Percentiles rank a stretch among this genome's conserved stretches.
These are phyloP conservation scores for Diaporthe sp. DNA, from an alignment of 2,329 filamentous ascomycete species.

Conservation along the genomic window DNA sequence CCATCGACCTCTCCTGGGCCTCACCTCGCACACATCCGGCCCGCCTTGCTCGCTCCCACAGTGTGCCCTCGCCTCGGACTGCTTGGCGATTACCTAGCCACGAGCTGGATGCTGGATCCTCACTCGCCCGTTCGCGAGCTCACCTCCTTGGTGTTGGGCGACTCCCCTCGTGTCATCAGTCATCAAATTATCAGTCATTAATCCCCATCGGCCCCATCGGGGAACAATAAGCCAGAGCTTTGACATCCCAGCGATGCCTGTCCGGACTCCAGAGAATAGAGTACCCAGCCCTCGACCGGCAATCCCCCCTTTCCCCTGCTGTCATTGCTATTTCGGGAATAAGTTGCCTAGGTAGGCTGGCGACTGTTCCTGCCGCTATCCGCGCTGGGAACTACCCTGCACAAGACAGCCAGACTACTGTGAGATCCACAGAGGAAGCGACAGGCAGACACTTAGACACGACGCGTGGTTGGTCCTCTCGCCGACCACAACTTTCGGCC, in stretches of 20 bases:
- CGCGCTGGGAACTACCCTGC: slow-evolving; percentile 27
- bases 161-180: slow-evolving; percentile 4
- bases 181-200: slow-evolving; percentile 3
- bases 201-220: not conserved
- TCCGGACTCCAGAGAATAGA: not conserved
- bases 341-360: slow-evolving; percentile 14
- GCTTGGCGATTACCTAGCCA: slow-evolving; percentile 5
- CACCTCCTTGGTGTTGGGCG: slow-evolving; percentile 16
- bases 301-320: slow-evolving; percentile 14
- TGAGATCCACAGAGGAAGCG: slow-evolving; percentile 12
- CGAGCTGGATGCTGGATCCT: not conserved
- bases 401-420: slow-evolving; percentile 8
- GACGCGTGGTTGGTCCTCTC: slow-evolving; percentile 21
- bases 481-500: not conserved
- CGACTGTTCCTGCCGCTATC: slow-evolving; percentile 22
- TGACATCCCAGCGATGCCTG: not conserved
- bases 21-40: slow-evolving; percentile 4
- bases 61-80: slow-evolving; percentile 5
- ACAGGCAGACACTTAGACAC: slow-evolving; percentile 29
- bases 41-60: not conserved
- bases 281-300: not conserved
- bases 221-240: slow-evolving; percentile 12
- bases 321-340: slow-evolving; percentile 28
- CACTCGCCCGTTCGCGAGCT: slow-evolving; percentile 27
- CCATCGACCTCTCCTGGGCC: not conserved